phyloP scores from a whole-genome alignment of 2,329 filamentous ascomycete species.

The Fusarium odoratissimum region DNA sequence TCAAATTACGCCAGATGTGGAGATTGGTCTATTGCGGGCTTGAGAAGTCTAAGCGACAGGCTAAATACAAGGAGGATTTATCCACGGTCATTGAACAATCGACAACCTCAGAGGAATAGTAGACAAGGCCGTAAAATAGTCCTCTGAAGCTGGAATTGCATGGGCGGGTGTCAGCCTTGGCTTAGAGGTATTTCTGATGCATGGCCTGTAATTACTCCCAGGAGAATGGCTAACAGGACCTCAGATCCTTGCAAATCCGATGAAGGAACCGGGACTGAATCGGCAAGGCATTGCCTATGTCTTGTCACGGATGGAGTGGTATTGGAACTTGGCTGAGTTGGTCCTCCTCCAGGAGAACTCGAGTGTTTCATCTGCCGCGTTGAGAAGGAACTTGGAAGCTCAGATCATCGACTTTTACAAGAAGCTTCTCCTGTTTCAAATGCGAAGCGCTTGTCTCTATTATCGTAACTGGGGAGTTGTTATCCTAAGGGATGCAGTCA shows the following conservation, averaged over 20 bases:
- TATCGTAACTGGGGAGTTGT: accelerated
- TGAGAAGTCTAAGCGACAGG: neutral
- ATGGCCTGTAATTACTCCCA: accelerated
- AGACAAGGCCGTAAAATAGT: accelerated
- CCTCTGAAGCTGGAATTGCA: neutral
- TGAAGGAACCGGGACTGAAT: accelerated
- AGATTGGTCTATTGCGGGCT: accelerated
- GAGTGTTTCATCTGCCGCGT: accelerated
- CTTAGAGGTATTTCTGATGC: neutral
- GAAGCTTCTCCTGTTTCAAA: accelerated
- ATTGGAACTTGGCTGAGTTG: neutral
- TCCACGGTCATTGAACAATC: accelerated
- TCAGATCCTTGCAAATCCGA: accelerated
- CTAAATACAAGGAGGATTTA: accelerated
- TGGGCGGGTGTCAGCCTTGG: neutral
- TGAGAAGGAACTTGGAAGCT: neutral
- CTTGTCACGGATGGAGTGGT: neutral
- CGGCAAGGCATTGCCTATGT: neutral
- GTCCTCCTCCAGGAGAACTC: accelerated
- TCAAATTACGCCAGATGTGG: neutral
- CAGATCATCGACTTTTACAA: accelerated
- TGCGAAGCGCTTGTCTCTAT: neutral
- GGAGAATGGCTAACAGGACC: accelerated
- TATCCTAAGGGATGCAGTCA: accelerated
- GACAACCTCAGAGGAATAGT: accelerated